Conservation (phyloP, 768 basidiomycete species). For the Chalciporus sphaerocephalus region DNA sequence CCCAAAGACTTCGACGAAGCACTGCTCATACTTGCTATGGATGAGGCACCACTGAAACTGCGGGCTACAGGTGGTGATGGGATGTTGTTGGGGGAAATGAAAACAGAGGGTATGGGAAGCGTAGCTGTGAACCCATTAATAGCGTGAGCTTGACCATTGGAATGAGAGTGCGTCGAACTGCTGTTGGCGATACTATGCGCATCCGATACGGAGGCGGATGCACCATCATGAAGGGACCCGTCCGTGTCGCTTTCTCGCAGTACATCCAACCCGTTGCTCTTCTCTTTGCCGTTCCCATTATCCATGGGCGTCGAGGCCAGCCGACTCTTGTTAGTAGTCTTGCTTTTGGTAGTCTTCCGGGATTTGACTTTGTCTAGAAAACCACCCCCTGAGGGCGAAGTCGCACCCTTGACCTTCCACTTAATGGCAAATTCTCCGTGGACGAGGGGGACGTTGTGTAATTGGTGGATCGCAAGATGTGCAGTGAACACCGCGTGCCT, state of each 20-base stretch:
- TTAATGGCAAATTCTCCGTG: slow-evolving; percentile 63
- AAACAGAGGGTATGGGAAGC: slow-evolving; percentile 22
- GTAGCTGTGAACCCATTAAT: background rate
- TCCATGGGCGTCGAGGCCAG: background rate
- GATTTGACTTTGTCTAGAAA: slow-evolving; percentile 40
- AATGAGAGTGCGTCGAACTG: slow-evolving; percentile 21
- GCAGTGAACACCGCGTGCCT: slow-evolving; percentile 65
- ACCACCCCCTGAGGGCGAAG: slow-evolving; percentile 37
- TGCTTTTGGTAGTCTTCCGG: slow-evolving; percentile 22
- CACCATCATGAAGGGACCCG: slow-evolving; percentile 22
- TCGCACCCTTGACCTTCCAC: slow-evolving; percentile 68
- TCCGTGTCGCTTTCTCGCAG: slow-evolving; percentile 24
- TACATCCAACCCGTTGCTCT: background rate
- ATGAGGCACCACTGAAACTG: slow-evolving; percentile 22
- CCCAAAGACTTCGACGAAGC: slow-evolving; percentile 18
- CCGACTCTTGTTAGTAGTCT: background rate
- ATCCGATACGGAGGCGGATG: slow-evolving; percentile 23
- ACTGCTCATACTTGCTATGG: slow-evolving; percentile 18
- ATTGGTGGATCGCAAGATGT: slow-evolving; percentile 57
- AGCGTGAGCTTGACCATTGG: slow-evolving; percentile 14
- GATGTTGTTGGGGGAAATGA: slow-evolving; percentile 24
- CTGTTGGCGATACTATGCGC: slow-evolving; percentile 27
- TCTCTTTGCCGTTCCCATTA: slow-evolving; percentile 6
- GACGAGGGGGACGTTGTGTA: slow-evolving; percentile 68
- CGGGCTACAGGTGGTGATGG: slow-evolving; percentile 7